Evolutionary conservation across 768 basidiomycete species (phyloP).

Genomic region (Obba rivulosa): DNA sequence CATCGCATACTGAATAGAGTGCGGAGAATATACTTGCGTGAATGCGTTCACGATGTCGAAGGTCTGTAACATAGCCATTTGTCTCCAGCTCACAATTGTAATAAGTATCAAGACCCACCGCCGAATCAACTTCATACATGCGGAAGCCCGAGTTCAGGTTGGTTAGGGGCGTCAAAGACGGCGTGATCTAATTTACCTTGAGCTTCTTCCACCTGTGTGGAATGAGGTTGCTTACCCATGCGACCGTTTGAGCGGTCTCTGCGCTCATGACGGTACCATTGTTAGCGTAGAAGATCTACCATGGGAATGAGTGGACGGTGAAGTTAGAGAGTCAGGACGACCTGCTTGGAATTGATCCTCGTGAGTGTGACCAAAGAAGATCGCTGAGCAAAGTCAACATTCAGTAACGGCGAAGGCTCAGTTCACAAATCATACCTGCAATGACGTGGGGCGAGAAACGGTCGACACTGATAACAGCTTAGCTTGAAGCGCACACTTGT

Average conservation of each 20-base stretch:
- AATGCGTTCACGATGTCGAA: slow-evolving; percentile 73
- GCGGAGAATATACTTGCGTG: slow-evolving; percentile 42
- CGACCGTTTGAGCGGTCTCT: slow-evolving; percentile 46
- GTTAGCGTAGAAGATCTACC: slow-evolving; percentile 63
- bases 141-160: slow-evolving; percentile 73
- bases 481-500: not conserved
- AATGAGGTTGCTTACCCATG: slow-evolving; percentile 33
- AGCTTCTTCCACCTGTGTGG: too few relatives aligned
- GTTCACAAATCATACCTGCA: slow-evolving; percentile 44
- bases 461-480: slow-evolving; percentile 43
- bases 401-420: not conserved
- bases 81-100: too few relatives aligned
- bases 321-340: not conserved
- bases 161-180: slow-evolving; percentile 61
- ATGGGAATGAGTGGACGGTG: not conserved
- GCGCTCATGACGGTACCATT: slow-evolving; percentile 58
- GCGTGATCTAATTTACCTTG: slow-evolving; percentile 42
- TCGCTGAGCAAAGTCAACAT: slow-evolving; percentile 31
- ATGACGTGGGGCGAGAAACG: slow-evolving; percentile 75
- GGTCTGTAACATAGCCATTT: slow-evolving; percentile 35
- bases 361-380: slow-evolving; percentile 76
- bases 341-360: slow-evolving; percentile 62
- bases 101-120: slow-evolving; percentile 31
- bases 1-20: not conserved
- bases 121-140: slow-evolving; percentile 64